Conservation (phyloP, 768 basidiomycete species). For the Leucocoprinus sp. region DNA sequence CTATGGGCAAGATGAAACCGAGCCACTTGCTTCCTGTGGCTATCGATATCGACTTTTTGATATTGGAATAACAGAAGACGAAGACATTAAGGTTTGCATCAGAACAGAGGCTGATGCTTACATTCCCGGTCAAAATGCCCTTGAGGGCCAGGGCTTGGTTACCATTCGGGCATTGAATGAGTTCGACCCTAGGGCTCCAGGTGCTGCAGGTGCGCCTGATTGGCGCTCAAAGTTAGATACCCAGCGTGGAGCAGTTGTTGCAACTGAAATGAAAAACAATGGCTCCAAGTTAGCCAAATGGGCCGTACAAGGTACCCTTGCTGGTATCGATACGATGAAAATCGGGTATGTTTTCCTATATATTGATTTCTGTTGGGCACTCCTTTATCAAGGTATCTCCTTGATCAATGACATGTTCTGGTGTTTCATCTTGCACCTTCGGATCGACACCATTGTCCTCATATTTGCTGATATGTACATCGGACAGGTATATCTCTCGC, state of each 20-base stretch:
- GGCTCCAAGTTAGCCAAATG: constrained; percentile 95
- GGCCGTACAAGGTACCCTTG: constrained; percentile 91
- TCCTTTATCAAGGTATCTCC: constrained; percentile 1
- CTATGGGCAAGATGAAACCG: constrained; percentile 88
- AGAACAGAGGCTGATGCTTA: constrained; percentile 97
- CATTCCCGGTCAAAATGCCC: constrained; percentile 50
- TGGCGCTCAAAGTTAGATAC: constrained; percentile 97
- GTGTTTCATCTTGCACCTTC: constrained; percentile 10
- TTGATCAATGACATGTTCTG: constrained; percentile 1
- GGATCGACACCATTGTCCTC: constrained; percentile 11
- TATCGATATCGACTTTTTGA: constrained; percentile 97
- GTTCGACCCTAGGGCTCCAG: constrained; percentile 85
- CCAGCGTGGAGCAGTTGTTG: constrained; percentile 94
- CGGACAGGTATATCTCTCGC: constrained; percentile 83
- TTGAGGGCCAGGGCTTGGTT: constrained; percentile 68
- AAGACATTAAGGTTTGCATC: constrained; percentile 84
- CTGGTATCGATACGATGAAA: constrained; percentile 95
- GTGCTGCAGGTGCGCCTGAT: constrained; percentile 94
- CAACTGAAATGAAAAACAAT: constrained; percentile 99
- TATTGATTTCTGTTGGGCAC: constrained; percentile 9
- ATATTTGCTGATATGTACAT: constrained; percentile 14
- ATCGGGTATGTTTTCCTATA: constrained; percentile 58
- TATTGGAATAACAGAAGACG: constrained; percentile 82
- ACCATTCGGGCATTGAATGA: constrained; percentile 96
- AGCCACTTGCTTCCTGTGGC: constrained; percentile 91